Conservation (phyloP, 192 early-diverging fungal genomes). For the Podila horticola region DNA sequence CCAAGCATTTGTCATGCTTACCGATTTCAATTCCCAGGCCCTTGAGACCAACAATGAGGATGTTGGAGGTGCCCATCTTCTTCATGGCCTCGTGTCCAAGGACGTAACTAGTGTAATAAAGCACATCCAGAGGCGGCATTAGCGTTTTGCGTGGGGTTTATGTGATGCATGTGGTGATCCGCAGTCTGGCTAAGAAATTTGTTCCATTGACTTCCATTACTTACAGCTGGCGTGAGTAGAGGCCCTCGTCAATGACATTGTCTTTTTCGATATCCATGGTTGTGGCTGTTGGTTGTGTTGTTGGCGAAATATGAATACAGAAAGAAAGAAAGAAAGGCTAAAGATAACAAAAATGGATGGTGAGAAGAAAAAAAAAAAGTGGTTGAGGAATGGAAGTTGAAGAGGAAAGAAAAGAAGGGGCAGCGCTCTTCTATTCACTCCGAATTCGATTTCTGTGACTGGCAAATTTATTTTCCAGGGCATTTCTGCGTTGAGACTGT, state of each 20-base stretch:
- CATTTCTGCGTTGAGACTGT: too few relatives aligned
- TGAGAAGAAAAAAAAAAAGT: background rate
- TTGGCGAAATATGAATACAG: conserved; percentile 5
- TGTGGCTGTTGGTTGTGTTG: conserved; percentile 8
- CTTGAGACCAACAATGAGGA: conserved; percentile 94
- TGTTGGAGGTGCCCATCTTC: conserved; percentile 96
- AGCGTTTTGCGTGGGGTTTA: background rate
- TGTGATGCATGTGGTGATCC: conserved; percentile 6
- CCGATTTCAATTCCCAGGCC: conserved; percentile 98
- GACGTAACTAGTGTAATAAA: conserved; percentile 73
- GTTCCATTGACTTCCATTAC: conserved; percentile 49
- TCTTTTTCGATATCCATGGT: conserved; percentile 60
- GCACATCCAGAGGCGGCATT: background rate
- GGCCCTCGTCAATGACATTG: conserved; percentile 88
- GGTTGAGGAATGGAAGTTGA: background rate
- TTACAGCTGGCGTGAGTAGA: conserved; percentile 99
- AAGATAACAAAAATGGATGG: background rate
- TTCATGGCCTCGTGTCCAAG: conserved; percentile 97
- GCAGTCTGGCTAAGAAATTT: conserved; percentile 22
- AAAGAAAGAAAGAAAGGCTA: background rate
- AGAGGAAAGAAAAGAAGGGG: background rate
- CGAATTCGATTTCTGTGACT: background rate
- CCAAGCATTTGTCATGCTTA: conserved; percentile 40
- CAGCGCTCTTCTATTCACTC: background rate
- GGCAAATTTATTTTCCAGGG: background rate